Evolutionary conservation across 257 asterid species (phyloP), one percentile per base, ranked within the genome.

Genomic region (Fraxinus quadrangulata): DNA sequence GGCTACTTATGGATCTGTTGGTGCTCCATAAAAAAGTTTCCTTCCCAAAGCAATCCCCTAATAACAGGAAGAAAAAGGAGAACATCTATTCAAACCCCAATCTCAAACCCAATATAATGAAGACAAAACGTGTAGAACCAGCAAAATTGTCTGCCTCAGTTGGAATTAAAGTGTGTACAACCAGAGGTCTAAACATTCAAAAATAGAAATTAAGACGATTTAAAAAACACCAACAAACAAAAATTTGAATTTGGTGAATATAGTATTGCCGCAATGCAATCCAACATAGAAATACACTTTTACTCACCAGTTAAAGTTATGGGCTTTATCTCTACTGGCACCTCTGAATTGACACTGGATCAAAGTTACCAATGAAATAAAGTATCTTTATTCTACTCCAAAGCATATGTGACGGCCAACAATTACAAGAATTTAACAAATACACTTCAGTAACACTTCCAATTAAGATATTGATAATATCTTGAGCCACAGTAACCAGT

Each of bases 401-500:
- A 67, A 63, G 69, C 51, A 76, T 71, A 80, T 70, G 66, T 67
- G 82, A 76, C 67, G 36, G 86, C 78, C 75, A 80, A 24, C 80
- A 81, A 26, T 80, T 81, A 74, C 81, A 78, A 74, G 77, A 82
- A 39, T 67, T n/a, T 11, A 63, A 63, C 24, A 65, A 71, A 71
- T 80, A 61, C 70, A 79, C 71, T 77, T 82, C 77, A 84, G 75
- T 16, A 47, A 47, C 21, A 14, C 56, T 73, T 81, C 80, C 79
- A 70, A 82, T 78, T 75, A 83, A 76, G 82, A 82, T 81, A 79
- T 37, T 81, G 80, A 24, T 59, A 81, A 67, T 71, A 73, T 70
- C 88, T 84, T 82, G 84, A 75, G 81, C 86, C 84, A 83, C 74
- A 79, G 66, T 72, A 84, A 77, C 76, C 86, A 67, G 72, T 69